phyloP scores from a whole-genome alignment of 2,329 filamentous ascomycete genomes.

The Phialophora expanda region DNA sequence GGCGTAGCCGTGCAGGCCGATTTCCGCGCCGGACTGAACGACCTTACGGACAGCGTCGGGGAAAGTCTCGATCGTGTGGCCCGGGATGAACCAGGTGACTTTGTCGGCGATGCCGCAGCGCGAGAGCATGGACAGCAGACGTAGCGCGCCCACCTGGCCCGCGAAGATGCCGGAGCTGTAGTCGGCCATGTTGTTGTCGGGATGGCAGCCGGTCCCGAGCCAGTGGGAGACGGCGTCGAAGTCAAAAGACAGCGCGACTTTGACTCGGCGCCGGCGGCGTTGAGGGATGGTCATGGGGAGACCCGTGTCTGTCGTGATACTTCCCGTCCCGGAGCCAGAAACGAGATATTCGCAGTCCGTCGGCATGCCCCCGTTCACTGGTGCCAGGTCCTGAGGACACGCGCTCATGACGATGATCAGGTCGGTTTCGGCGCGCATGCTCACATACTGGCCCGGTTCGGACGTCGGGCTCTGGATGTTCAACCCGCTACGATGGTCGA shows the following conservation, averaged over 20 bases:
- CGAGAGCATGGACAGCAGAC: constrained; percentile 56
- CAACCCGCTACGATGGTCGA: constrained; percentile 32
- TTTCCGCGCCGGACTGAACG: constrained; percentile 30
- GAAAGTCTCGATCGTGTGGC: constrained; percentile 58
- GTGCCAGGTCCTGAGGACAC: constrained; percentile 51
- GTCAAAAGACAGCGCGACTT: constrained; percentile 49
- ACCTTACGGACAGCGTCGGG: constrained; percentile 40
- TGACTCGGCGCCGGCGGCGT: constrained; percentile 34
- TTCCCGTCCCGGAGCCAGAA: background rate
- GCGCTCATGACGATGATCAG: constrained; percentile 50
- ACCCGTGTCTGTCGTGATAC: background rate
- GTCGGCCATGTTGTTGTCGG: constrained; percentile 57
- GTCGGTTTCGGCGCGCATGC: constrained; percentile 45
- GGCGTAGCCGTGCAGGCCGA: constrained; percentile 70
- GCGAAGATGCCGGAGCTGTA: constrained; percentile 58
- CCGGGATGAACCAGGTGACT: constrained; percentile 58
- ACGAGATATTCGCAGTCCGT: constrained; percentile 39
- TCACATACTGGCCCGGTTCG: constrained; percentile 46
- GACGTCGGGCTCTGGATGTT: constrained; percentile 44
- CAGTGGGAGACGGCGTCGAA: constrained; percentile 62
- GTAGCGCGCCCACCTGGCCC: constrained; percentile 57
- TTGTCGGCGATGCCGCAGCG: constrained; percentile 50
- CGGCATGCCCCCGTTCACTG: constrained; percentile 47
- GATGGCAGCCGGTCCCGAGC: constrained; percentile 57
- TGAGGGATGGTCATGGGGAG: background rate